Evolutionary conservation across 768 basidiomycete species (phyloP), one percentile per base, ranked within the genome.

Genomic region (Lentinula boryana): DNA sequence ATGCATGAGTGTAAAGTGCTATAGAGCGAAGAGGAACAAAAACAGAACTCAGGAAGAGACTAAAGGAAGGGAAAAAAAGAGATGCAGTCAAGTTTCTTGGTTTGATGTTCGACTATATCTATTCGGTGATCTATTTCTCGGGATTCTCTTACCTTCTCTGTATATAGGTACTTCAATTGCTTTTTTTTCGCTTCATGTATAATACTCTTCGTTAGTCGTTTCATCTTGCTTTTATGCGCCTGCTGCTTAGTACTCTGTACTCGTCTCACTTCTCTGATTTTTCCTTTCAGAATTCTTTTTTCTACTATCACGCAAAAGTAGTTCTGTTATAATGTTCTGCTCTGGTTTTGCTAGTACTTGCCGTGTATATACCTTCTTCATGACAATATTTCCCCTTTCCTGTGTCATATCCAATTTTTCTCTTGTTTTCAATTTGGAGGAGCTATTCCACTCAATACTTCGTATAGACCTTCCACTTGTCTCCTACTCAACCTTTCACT

Each of bases 381-480:
- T 48, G 9, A 9, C 21, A 10, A 48, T n/a, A 12, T 18, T 23
- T 10, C 21, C 46, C 5, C n/a, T 2, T 18, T 12, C 27, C 27
- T 8, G 16, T 15, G 6, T 15, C 33, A 5, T 32, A 12, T 16
- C 53, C 12, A 6, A 38, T 38, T 31, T 33, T 21, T 46, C 41
- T 15, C 16, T 23, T 33, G 23, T 18, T 8, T 58, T 58, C 36
- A 48, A 16, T 32, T 27, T 6, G 31, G 57, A 16, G 46, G 43
- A 5, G 48, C 15, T 13, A 60, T 60, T 40, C 80, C 78, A 56
- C 74, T 80, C 79, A 87, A 80, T 8, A 93, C 85, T 63, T 91
- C 87, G 61, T 88, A 89, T 61, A 89, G 66, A 9, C 85, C 88
- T 4, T 85, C 81, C 9, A 74, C 77, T 64, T 80, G 79, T 67